These are phyloP conservation scores for Xerocomus amazonicus DNA, from an alignment of 1,284 basidiomycete species.

Conservation along the genomic window DNA sequence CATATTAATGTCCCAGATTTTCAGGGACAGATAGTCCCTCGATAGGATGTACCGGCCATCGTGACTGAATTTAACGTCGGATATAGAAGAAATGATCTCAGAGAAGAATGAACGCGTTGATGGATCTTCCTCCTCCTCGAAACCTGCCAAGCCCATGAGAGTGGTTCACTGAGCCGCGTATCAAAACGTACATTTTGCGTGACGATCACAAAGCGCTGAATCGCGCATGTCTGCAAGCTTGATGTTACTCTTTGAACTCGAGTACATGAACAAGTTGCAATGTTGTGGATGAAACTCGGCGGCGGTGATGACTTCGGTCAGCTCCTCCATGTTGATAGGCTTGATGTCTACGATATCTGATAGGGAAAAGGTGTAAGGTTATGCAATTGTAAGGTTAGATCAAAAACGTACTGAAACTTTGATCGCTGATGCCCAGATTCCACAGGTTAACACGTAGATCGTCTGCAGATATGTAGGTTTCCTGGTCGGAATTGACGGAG, in stretches of 20 bases:
- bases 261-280: conserved; percentile 99
- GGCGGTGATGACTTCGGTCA: conserved; percentile 99
- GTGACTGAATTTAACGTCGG: conserved; percentile 98
- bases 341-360: conserved; percentile 99
- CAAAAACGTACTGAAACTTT: conserved; percentile 89
- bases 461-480: conserved; percentile 98
- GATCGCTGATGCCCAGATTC: conserved; percentile 98
- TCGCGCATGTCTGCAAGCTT: conserved; percentile 99
- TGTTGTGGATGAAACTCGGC: conserved; percentile 98
- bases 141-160: conserved; percentile 54
- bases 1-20: conserved; percentile 99
- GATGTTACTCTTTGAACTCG: conserved; percentile 99
- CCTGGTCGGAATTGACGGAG: conserved; percentile 98
- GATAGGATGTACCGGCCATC: conserved; percentile 97
- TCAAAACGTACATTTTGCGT: conserved; percentile 83
- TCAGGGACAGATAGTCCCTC: conserved; percentile 95
- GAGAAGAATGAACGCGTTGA: conserved; percentile 98
- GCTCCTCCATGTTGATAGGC: conserved; percentile 99
- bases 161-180: conserved; percentile 5
- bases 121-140: conserved; percentile 98
- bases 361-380: conserved; percentile 10
- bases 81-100: conserved; percentile 99
- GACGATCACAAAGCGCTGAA: conserved; percentile 93
- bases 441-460: conserved; percentile 97
- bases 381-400: neutral